A percentile compares a stretch with the other conserved stretches of the same genome.
Conservation (phyloP, 768 basidiomycete genomes). For the Lactarius vividus region DNA sequence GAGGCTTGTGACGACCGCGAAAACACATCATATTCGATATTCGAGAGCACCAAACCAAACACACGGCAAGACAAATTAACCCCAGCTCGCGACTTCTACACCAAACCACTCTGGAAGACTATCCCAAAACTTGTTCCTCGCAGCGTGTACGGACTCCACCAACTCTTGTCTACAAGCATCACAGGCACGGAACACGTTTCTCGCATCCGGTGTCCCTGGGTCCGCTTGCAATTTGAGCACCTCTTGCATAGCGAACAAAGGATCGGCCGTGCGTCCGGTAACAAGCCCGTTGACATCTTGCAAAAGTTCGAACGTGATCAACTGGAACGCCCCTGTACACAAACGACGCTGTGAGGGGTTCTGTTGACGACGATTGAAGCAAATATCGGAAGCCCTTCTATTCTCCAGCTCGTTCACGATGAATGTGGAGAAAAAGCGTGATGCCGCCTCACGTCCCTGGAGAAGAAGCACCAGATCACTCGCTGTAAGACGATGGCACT, state of each 20-base stretch:
- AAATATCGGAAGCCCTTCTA: constrained; percentile 45
- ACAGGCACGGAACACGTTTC: constrained; percentile 22
- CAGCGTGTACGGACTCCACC: constrained; percentile 19
- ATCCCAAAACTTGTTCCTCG: constrained; percentile 25
- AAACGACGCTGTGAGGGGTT: constrained; percentile 14
- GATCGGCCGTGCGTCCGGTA: constrained; percentile 25
- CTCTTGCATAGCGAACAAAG: constrained; percentile 28
- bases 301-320: constrained; percentile 25
- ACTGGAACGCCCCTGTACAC: constrained; percentile 26
- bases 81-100: constrained; percentile 24
- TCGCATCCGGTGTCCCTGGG: constrained; percentile 13
- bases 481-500: constrained; percentile 44
- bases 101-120: constrained; percentile 28
- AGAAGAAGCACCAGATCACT: constrained; percentile 58
- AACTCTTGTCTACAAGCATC: constrained; percentile 25
- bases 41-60: neutral
- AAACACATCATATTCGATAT: neutral
- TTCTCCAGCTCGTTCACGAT: constrained; percentile 73
- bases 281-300: constrained; percentile 27
- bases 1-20: neutral
- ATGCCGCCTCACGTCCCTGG: constrained; percentile 67
- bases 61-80: neutral
- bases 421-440: constrained; percentile 74
- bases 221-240: constrained; percentile 22
- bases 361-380: constrained; percentile 19